Base-by-base conservation (phyloP, 169 alveolate genomes). In the Plasmodium fragile region DNA sequence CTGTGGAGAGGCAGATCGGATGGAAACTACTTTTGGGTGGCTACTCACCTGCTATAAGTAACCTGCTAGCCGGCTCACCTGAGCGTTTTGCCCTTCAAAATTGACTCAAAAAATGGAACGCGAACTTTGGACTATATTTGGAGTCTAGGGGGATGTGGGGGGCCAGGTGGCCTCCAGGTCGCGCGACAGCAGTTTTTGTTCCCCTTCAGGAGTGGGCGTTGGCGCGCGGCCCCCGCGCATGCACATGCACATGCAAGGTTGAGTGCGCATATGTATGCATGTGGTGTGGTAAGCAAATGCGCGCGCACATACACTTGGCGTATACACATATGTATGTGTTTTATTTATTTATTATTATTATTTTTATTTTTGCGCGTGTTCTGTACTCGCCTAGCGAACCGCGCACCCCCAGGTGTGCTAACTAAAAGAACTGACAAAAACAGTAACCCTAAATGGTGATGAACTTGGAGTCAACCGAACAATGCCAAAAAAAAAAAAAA, bases 191-290 rank as follows among this genome's bases (percentile, higher is more conserved):
- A 25, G 1, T 59, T 18, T 18, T 65, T 65, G 18, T 59, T 65
- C 1, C 75, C 41, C n/a, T 65, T 65, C 18, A 65, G 13, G 36
- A 1, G 30, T 65, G 59, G 59, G n/a, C 16, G 53, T 43, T 43
- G 53, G 53, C 53, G 53, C 53, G 53, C 0, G 53, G 16, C 22
- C 59, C 2, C 18, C 59, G 22, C 16, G 75, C 36, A 28, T 65
- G 41, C 75, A 28, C 75, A 65, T 65, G n/a, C 75, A n/a, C 75
- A 65, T 65, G 75, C 75, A 65, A 65, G 36, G n/a, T 65, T 65
- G 0, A 16, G 30, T n/a, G 34, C 75, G 75, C 3, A 8, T 65
- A 22, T 65, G 36, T 65, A 65, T 65, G 36, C 30, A 65, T 49
- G 59, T 11, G 59, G 59, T 49, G 59, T 49, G 59, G 22, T 13